phyloP scores from a whole-genome alignment of 495 filamentous ascomycete genomes.

The Rhizodiscina lignyota region DNA sequence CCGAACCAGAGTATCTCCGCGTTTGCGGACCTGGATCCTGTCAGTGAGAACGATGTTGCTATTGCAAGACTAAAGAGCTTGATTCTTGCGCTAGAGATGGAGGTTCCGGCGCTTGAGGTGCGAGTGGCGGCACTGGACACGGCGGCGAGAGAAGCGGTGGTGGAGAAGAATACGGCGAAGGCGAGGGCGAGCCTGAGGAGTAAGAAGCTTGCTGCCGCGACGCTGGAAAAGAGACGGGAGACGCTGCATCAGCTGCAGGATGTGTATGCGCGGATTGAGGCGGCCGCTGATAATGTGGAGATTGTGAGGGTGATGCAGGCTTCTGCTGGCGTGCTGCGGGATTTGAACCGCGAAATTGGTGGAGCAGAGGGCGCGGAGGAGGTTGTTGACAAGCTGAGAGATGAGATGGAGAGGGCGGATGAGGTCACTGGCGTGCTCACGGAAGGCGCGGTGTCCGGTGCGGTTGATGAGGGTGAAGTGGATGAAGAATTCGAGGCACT shows the following conservation, averaged over 20 bases:
- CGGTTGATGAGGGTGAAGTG: constrained; percentile 67
- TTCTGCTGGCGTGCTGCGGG: constrained; percentile 49
- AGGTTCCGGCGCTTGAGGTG: constrained; percentile 17
- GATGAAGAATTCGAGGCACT: constrained; percentile 76
- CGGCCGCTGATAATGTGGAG: constrained; percentile 68
- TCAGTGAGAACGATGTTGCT: constrained; percentile 60
- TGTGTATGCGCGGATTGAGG: constrained; percentile 62
- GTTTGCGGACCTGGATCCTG: too few relatives aligned
- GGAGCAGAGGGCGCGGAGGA: constrained; percentile 59
- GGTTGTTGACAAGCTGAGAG: constrained; percentile 53
- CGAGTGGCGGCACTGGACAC: constrained; percentile 31
- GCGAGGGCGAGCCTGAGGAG: constrained; percentile 65
- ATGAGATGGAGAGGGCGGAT: constrained; percentile 69
- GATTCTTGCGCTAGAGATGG: constrained; percentile 34
- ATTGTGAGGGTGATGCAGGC: constrained; percentile 68
- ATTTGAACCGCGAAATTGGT: constrained; percentile 61
- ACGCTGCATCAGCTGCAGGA: constrained; percentile 69
- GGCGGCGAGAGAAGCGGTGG: constrained; percentile 51
- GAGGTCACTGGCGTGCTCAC: constrained; percentile 65
- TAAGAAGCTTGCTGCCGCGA: constrained; percentile 59
- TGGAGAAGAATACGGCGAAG: constrained; percentile 48
- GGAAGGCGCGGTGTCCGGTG: constrained; percentile 32
- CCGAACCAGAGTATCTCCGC: too few relatives aligned
- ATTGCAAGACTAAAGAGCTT: constrained; percentile 44
- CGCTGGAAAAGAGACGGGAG: constrained; percentile 41